Base-by-base conservation (phyloP, 306 rosid species). In the Prunus dulcis region DNA sequence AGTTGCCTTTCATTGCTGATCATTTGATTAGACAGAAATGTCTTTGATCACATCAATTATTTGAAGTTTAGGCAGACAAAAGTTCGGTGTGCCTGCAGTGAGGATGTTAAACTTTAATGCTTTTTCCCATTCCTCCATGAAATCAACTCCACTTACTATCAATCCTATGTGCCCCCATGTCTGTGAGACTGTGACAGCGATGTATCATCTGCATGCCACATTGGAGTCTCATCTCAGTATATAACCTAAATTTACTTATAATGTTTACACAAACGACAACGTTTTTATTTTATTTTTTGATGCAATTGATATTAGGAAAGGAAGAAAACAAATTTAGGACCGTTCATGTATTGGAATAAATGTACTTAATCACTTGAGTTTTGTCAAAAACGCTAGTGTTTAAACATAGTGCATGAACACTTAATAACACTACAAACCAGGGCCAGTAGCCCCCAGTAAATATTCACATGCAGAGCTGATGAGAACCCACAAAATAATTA, bases 11-110 rank as follows among this genome's bases (percentile, higher is more conserved):
- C 15, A 78, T 38, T 71, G 77, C 69, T 30, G 76, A 69, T 78
- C 55, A 41, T 78, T 86, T 82, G 86, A 84, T 84, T 72, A 79
- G 87, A 86, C 84, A 72, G 46, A 61, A 43, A 27, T 51, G 23
- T 32, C 45, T 71, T 62, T 83, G 43, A 38, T 38, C 61, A 55
- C 69, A 56, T 60, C 43, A 62, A 85, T 83, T 81, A 81, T 78
- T 70, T 79, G 77, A 23, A 76, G 71, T 46, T 62, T 52, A 62
- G 53, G 77, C 50, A 41, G 66, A 73, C 3, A 57, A 66, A 76
- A 79, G 23, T 67, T 68, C 23, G 56, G 28, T 13, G 9, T 61
- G 18, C 38, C 34, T 32, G 9, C 4, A 61, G 34, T 25, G 6
- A 61, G 18, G 65, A 30, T 63, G 38, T 17, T 63, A 15, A 63